phyloP scores from a whole-genome alignment of 257 asterid genomes.

The Jacaranda mimosifolia region DNA sequence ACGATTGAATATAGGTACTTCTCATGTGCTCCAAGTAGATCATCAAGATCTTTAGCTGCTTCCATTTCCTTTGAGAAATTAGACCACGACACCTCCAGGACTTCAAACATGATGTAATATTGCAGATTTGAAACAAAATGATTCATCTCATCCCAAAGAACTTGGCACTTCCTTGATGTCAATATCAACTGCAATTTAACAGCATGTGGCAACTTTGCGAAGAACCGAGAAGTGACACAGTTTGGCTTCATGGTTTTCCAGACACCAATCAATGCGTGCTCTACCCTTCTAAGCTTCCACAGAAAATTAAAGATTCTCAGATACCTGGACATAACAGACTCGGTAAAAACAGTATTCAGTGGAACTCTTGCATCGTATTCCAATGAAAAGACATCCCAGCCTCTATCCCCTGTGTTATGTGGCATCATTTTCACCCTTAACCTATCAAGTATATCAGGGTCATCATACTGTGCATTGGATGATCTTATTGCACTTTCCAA shows the following conservation, averaged over 20 bases:
- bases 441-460: conserved; percentile 85
- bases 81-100: conserved; percentile 96
- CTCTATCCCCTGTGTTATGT: conserved; percentile 92
- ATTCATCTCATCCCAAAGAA: conserved; percentile 99
- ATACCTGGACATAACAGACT: conserved; percentile 90
- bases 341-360: conserved; percentile 86
- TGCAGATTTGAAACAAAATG: conserved; percentile 96
- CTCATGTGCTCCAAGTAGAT: conserved; percentile 89
- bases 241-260: conserved; percentile 99
- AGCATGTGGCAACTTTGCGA: conserved; percentile 73
- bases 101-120: conserved; percentile 97
- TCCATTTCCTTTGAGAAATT: conserved; percentile 89
- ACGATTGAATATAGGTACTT: conserved; percentile 83
- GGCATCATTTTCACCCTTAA: conserved; percentile 98
- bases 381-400: conserved; percentile 99
- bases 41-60: conserved; percentile 92
- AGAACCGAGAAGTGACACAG: conserved; percentile 82
- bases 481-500: conserved; percentile 93
- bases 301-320: conserved; percentile 86
- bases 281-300: conserved; percentile 98
- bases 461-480: conserved; percentile 97
- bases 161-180: conserved; percentile 96
- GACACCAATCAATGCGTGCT: conserved; percentile 89
- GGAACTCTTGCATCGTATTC: conserved; percentile 96
- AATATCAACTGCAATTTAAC: conserved; percentile 80